These are phyloP conservation scores for Linum trigynum DNA, from an alignment of 345 rosid genomes.

Conservation along the genomic window DNA sequence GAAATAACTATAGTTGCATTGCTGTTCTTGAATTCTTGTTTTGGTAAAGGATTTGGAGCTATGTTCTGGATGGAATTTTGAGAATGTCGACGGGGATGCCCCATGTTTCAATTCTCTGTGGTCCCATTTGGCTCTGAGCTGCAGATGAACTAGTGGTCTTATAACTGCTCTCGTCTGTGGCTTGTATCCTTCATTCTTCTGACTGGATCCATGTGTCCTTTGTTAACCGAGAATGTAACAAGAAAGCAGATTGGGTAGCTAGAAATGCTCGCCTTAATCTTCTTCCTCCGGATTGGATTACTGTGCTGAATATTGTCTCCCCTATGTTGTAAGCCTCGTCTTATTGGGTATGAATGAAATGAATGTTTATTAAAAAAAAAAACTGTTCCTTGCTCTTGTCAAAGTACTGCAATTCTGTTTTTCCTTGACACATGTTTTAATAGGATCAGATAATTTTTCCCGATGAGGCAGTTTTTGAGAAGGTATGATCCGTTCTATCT, in stretches of 20 bases:
- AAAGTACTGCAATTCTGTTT: slow-evolving; percentile 2
- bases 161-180: too few relatives aligned
- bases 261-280: too few relatives aligned
- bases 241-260: too few relatives aligned
- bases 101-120: background rate
- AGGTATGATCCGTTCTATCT: slow-evolving; percentile 35
- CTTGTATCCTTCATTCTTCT: too few relatives aligned
- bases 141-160: background rate
- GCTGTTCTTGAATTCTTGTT: background rate
- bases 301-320: too few relatives aligned
- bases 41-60: too few relatives aligned
- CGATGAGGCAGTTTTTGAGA: slow-evolving; percentile 89
- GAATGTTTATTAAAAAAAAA: too few relatives aligned
- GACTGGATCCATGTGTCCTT: too few relatives aligned
- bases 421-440: slow-evolving; percentile 42
- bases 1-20: background rate
- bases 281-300: too few relatives aligned
- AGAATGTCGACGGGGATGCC: background rate
- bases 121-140: background rate
- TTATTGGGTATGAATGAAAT: too few relatives aligned
- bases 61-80: background rate
- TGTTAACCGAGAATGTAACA: too few relatives aligned
- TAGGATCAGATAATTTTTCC: slow-evolving; percentile 95
- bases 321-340: too few relatives aligned
- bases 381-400: background rate